Base-by-base conservation (phyloP, 305 asterid species). In the Rubia peregrina region DNA sequence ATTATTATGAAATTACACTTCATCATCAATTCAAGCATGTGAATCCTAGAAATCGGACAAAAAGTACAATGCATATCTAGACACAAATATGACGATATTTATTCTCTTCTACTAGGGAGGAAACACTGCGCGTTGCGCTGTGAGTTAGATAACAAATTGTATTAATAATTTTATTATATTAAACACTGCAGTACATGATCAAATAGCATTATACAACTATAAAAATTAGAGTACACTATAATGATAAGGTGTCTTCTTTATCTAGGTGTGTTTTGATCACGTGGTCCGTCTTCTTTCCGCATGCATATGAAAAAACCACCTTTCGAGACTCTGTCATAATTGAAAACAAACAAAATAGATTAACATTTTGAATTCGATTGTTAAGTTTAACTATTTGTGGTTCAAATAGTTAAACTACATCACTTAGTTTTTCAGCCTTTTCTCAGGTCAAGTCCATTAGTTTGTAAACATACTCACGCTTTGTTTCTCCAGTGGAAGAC, bases 401-500 rank as follows among this genome's bases (percentile, higher is more conserved):
- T 46, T 10, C 2, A 17, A 19, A 56, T 6, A 56, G 22, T 59
- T 30, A 61, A 43, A 6, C 26, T 41, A 22, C 4, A 3, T 22
- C 36, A 65, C 13, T n/a, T 40, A 16, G 14, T 65, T 17, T 53
- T 53, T 46, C 51, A 3, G 21, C 43, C 60, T 21, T 69, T 19
- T 19, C n/a, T 69, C 19, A 53, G 69, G 33, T 64, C 60, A 63
- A 24, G 65, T 71, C 81, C 42, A 73, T 69, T 2, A 84, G 73
- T 67, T 71, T 74, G 70, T 84, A 82, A 40, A 82, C 70, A 75
- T 77, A 76, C 14, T 74, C 36, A 30, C 77, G 82, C 68, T 78
- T 72, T 80, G 89, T 73, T 74, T 70, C 76, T 73, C 17, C 36
- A 80, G 44, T 36, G 86, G 85, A 65, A 80, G 61, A 71, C 76